Evolutionary conservation across 2,329 filamentous ascomycete genomes (phyloP).

Genomic region (Dryadomyces sulphureus): DNA sequence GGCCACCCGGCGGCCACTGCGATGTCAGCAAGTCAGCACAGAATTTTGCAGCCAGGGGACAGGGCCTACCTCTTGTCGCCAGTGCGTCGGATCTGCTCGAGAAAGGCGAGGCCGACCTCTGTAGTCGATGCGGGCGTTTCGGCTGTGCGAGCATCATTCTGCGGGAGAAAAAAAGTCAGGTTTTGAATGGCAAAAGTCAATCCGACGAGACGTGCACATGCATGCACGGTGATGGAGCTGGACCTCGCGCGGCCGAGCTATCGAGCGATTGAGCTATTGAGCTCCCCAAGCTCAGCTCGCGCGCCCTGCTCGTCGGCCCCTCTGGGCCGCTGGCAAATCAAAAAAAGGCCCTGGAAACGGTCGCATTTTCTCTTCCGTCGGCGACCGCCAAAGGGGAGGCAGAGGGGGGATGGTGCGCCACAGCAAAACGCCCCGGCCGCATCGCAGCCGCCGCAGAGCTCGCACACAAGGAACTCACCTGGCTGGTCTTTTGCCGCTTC

Average conservation of each 20-base stretch:
- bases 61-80: constrained; percentile 60
- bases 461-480: constrained; percentile 19
- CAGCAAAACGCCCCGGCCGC: background rate
- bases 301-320: background rate
- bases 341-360: background rate
- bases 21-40: background rate
- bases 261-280: background rate
- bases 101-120: constrained; percentile 54
- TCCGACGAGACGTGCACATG: background rate
- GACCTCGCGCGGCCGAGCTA: background rate
- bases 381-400: background rate
- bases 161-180: too few relatives aligned
- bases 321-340: background rate
- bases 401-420: background rate
- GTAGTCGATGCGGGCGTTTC: constrained; percentile 57
- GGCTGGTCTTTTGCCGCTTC: constrained; percentile 37
- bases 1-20: constrained; percentile 57
- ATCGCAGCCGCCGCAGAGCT: background rate
- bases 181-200: too few relatives aligned
- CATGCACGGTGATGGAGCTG: background rate
- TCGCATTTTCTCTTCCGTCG: background rate
- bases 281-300: background rate
- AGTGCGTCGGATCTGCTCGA: constrained; percentile 61
- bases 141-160: constrained; percentile 13
- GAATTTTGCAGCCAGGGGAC: background rate